Conservation (phyloP, 1,284 basidiomycete species). For the Golubevia sp. region DNA sequence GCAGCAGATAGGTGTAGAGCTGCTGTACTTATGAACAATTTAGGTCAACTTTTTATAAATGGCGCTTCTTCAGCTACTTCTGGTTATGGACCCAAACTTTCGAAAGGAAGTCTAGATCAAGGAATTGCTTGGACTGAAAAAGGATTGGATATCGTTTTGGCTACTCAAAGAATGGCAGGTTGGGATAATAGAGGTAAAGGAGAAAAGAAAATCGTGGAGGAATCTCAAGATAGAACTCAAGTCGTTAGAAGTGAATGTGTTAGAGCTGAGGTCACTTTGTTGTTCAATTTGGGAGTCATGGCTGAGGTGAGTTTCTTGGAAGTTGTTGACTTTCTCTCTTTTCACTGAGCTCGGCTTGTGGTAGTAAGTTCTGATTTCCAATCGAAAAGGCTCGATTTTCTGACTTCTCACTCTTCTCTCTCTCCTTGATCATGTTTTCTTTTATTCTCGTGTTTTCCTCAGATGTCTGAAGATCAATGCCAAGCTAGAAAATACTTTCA, state of each 20-base stretch:
- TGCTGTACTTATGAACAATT: slow-evolving; percentile 57
- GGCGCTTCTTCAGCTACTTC: not conserved
- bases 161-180: slow-evolving; percentile 35
- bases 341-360: not conserved
- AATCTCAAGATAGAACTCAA: slow-evolving; percentile 21
- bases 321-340: not conserved
- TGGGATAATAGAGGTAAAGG: slow-evolving; percentile 17
- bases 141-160: slow-evolving; percentile 45
- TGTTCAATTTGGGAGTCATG: slow-evolving; percentile 52
- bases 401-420: not conserved
- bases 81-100: not conserved
- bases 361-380: not conserved
- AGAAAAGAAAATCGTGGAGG: slow-evolving; percentile 7
- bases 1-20: slow-evolving; percentile 54
- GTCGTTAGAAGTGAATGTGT: slow-evolving; percentile 43
- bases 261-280: slow-evolving; percentile 44
- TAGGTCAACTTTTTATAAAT: slow-evolving; percentile 45
- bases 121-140: slow-evolving; percentile 51
- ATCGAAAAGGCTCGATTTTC: not conserved
- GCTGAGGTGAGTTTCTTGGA: slow-evolving; percentile 4
- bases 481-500: slow-evolving; percentile 33
- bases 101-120: slow-evolving; percentile 23
- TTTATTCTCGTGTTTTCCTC: not conserved
- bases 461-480: slow-evolving; percentile 34
- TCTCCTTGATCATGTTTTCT: not conserved